These are phyloP conservation scores for Candida broadrunensis DNA, from an alignment of 805 yeast species.

Conservation along the genomic window DNA sequence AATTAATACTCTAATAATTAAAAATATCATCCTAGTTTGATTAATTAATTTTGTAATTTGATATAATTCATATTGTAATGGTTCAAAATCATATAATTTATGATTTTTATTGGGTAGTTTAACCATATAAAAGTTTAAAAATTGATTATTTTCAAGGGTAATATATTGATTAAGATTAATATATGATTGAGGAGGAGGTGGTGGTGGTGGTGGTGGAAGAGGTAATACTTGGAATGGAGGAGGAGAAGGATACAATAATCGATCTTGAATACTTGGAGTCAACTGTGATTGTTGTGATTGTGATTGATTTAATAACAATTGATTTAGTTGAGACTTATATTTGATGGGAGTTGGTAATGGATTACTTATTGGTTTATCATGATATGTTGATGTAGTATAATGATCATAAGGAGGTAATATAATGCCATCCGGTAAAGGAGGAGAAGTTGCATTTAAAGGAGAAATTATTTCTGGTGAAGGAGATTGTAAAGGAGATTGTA, in stretches of 20 bases:
- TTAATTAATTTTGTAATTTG: background rate
- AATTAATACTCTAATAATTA: background rate
- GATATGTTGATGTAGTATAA: background rate
- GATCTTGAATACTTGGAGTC: background rate
- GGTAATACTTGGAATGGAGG: background rate
- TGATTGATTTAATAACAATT: background rate
- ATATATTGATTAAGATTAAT: background rate
- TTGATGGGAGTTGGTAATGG: background rate
- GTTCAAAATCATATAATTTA: background rate
- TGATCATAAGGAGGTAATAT: background rate
- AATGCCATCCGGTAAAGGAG: background rate
- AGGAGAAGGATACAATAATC: background rate
- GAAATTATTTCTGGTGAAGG: background rate
- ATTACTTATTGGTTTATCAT: background rate
- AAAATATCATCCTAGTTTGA: background rate
- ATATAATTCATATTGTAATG: background rate
- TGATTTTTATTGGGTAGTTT: background rate
- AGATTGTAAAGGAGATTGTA: background rate
- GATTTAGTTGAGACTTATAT: conserved; percentile 3
- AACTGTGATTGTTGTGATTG: background rate
- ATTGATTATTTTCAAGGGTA: background rate
- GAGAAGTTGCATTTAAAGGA: background rate
- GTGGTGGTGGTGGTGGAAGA: background rate
- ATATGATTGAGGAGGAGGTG: background rate
- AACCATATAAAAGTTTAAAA: background rate